Percentiles rank a stretch among this genome's conserved stretches.
phyloP scores from a whole-genome alignment of 495 filamentous ascomycete genomes.

The Penicillium angulare region DNA sequence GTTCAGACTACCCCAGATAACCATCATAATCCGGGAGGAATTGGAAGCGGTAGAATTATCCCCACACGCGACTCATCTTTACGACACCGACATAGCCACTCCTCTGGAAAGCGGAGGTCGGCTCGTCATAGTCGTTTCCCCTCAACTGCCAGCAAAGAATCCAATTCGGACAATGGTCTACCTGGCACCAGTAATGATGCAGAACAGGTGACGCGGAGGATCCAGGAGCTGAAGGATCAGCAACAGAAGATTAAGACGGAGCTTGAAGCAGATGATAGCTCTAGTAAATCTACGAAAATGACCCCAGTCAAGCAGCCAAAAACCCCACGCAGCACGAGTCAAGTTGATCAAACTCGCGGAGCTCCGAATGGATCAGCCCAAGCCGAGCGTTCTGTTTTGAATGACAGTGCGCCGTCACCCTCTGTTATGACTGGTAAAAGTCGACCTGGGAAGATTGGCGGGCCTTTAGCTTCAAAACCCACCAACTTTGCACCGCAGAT shows the following conservation, averaged over 20 bases:
- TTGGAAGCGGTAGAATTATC: slow-evolving; percentile 53
- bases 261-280: slow-evolving; percentile 33
- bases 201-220: slow-evolving; percentile 48
- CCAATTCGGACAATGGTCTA: slow-evolving; percentile 29
- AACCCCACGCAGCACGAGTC: slow-evolving; percentile 24
- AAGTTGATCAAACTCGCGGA: slow-evolving; percentile 19
- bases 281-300: slow-evolving; percentile 31
- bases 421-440: slow-evolving; percentile 53
- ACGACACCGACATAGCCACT: slow-evolving; percentile 48
- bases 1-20: slow-evolving; percentile 28
- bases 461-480: slow-evolving; percentile 42
- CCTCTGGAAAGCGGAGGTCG: slow-evolving; percentile 34
- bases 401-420: slow-evolving; percentile 70
- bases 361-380: slow-evolving; percentile 18
- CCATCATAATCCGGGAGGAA: slow-evolving; percentile 37
- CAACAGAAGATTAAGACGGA: slow-evolving; percentile 46
- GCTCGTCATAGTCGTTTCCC: slow-evolving; percentile 40
- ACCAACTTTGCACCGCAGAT: slow-evolving; percentile 40
- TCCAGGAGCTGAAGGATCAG: slow-evolving; percentile 52
- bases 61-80: slow-evolving; percentile 68
- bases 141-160: slow-evolving; percentile 39
- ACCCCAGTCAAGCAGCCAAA: slow-evolving; percentile 25
- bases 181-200: slow-evolving; percentile 36
- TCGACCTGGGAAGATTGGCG: slow-evolving; percentile 49
- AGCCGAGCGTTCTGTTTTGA: slow-evolving; percentile 23